A percentile compares a stretch with the other conserved stretches of the same genome.
Evolutionary conservation across 2,329 filamentous ascomycete genomes (phyloP).

Genomic region (Colletotrichum sp.): DNA sequence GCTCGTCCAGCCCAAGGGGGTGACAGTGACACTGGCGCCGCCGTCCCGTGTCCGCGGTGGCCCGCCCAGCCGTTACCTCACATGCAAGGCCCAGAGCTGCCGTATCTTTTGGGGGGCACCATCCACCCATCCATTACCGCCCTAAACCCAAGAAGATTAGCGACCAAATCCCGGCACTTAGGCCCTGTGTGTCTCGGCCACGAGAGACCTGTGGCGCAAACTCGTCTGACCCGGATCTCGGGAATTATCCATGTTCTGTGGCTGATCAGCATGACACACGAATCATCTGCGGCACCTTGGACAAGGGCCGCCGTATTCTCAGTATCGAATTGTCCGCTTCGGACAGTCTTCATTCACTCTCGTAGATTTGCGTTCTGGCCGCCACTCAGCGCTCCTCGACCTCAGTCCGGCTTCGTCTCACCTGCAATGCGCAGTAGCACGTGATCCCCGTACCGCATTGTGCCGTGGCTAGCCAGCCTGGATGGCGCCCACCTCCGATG

Average conservation of each 20-base stretch:
- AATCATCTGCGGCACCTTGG: not conserved
- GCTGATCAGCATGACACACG: constrained; percentile 8
- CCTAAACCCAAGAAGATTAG: constrained; percentile 7
- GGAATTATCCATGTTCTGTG: constrained; percentile 9
- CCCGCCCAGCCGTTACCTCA: constrained; percentile 4
- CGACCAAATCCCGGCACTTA: not conserved
- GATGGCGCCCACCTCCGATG: constrained; percentile 15
- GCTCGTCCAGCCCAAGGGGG: not conserved
- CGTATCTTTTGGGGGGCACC: not conserved
- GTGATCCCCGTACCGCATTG: constrained; percentile 3
- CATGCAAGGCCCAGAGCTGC: constrained; percentile 5
- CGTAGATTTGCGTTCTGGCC: not conserved
- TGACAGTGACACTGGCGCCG: constrained; percentile 10
- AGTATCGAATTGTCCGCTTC: not conserved
- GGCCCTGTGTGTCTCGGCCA: not conserved
- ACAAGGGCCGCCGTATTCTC: not conserved
- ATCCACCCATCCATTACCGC: not conserved
- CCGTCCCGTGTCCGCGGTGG: constrained; percentile 9
- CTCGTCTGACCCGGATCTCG: not conserved
- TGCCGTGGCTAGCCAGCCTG: not conserved
- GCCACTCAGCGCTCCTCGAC: not conserved
- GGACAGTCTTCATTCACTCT: not conserved
- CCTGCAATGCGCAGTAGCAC: not conserved
- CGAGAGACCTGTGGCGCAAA: constrained; percentile 1
- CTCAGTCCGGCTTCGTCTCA: not conserved